These are phyloP conservation scores for Paecilomyces formosus DNA, from an alignment of 2,329 filamentous ascomycete species.

Conservation along the genomic window DNA sequence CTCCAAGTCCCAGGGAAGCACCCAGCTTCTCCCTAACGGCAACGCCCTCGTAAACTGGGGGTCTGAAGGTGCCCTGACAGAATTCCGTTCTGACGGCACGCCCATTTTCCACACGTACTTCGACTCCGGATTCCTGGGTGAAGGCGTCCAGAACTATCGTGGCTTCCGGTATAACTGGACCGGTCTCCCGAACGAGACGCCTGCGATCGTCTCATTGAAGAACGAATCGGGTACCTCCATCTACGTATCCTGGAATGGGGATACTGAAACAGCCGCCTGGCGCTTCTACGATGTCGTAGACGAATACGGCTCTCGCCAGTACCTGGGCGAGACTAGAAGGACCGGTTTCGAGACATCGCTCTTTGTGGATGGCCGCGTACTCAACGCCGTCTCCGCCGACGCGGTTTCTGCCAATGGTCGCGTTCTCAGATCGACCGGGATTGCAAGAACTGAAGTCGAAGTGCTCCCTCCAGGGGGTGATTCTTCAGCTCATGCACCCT, in stretches of 20 bases:
- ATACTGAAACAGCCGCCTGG: conserved; percentile 43
- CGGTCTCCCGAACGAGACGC: conserved; percentile 26
- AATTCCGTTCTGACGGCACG: conserved; percentile 23
- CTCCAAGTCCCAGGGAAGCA: conserved; percentile 46
- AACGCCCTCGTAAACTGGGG: conserved; percentile 54
- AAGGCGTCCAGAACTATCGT: conserved; percentile 32
- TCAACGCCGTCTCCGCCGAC: conserved; percentile 32
- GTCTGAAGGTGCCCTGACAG: conserved; percentile 37
- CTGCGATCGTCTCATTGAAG: conserved; percentile 29
- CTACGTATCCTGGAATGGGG: conserved; percentile 52
- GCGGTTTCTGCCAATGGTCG: conserved; percentile 18
- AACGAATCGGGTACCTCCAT: conserved; percentile 24
- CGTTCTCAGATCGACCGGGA: conserved; percentile 18
- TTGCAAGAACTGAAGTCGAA: conserved; percentile 13
- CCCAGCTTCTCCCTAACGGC: conserved; percentile 48
- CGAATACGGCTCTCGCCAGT: conserved; percentile 15
- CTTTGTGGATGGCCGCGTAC: conserved; percentile 3
- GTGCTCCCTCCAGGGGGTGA: conserved; percentile 9
- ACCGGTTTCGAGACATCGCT: conserved; percentile 24
- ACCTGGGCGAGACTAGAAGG: conserved; percentile 18
- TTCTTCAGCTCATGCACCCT: not conserved
- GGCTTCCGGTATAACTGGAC: conserved; percentile 34
- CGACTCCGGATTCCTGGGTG: conserved; percentile 35
- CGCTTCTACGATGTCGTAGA: conserved; percentile 38
- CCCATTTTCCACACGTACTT: conserved; percentile 33